phyloP scores from a whole-genome alignment of 768 basidiomycete genomes.

The Psilocybe subaeruginosa region DNA sequence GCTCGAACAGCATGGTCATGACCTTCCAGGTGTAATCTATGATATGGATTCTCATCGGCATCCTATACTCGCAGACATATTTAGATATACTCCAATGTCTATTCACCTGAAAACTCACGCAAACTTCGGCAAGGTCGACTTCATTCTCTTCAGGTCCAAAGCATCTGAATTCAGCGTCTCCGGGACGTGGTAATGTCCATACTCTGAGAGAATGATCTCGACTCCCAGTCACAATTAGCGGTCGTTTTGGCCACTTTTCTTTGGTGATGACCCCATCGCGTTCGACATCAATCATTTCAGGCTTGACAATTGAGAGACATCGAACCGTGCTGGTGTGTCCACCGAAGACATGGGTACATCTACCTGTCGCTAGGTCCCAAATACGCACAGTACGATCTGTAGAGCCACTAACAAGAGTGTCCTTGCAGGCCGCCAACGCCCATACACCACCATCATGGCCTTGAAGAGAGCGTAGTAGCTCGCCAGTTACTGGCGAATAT shows the following conservation, averaged over 20 bases:
- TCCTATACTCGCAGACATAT: slow-evolving; percentile 37
- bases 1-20: slow-evolving; percentile 93
- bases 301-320: slow-evolving; percentile 94
- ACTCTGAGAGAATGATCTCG: slow-evolving; percentile 71
- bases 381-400: slow-evolving; percentile 94
- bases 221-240: slow-evolving; percentile 76
- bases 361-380: slow-evolving; percentile 81
- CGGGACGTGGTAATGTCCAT: slow-evolving; percentile 57
- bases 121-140: slow-evolving; percentile 53
- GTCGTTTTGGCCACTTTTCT: slow-evolving; percentile 72
- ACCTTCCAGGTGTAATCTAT: slow-evolving; percentile 81
- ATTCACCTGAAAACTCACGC: slow-evolving; percentile 26
- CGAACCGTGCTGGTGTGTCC: slow-evolving; percentile 97
- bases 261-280: slow-evolving; percentile 63
- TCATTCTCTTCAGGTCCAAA: slow-evolving; percentile 65
- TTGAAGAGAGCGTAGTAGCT: slow-evolving; percentile 70
- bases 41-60: slow-evolving; percentile 82
- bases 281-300: slow-evolving; percentile 81
- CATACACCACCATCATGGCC: slow-evolving; percentile 97
- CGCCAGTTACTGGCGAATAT: slow-evolving; percentile 86
- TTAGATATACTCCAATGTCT: slow-evolving; percentile 4
- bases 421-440: slow-evolving; percentile 90
- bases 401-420: slow-evolving; percentile 87
- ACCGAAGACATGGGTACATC: slow-evolving; percentile 91
- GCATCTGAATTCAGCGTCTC: slow-evolving; percentile 76